Evolutionary conservation across 2,329 filamentous ascomycete species (phyloP).

Genomic region (Neonectria coccinea): DNA sequence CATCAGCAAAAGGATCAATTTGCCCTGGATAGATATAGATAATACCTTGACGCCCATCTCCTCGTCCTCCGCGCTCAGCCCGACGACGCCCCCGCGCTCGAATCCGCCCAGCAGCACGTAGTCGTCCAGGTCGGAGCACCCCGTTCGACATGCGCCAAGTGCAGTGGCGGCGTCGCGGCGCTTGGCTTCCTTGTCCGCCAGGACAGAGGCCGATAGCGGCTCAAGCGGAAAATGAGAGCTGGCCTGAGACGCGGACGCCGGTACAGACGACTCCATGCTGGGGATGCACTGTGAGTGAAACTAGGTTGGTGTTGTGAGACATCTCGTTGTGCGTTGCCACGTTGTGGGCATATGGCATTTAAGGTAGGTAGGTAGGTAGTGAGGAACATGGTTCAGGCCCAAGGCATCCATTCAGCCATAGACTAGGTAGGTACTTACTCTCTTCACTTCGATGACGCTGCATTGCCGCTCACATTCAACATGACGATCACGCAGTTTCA

Average conservation of each 20-base stretch:
- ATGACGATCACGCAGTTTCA: background rate
- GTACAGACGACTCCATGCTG: slow-evolving; percentile 13
- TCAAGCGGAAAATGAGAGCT: slow-evolving; percentile 59
- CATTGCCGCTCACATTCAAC: background rate
- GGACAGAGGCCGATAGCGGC: slow-evolving; percentile 58
- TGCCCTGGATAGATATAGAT: background rate
- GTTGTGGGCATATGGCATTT: background rate
- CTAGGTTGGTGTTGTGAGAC: slow-evolving; percentile 2
- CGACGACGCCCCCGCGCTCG: slow-evolving; percentile 64
- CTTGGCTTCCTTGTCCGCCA: slow-evolving; percentile 55
- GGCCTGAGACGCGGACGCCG: slow-evolving; percentile 52
- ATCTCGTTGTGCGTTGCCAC: background rate
- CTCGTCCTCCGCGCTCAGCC: slow-evolving; percentile 65
- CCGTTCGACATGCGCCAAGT: slow-evolving; percentile 53
- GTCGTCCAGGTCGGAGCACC: slow-evolving; percentile 62
- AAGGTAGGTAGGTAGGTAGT: background rate
- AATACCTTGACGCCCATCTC: slow-evolving; percentile 60
- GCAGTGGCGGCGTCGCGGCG: slow-evolving; percentile 48
- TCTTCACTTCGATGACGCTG: background rate
- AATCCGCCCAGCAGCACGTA: slow-evolving; percentile 62
- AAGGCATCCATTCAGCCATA: background rate
- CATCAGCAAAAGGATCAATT: slow-evolving; percentile 28
- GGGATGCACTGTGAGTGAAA: background rate
- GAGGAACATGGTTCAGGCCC: background rate
- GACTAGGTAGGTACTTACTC: no score